Base-by-base conservation (phyloP, 176 grass and related monocot species). In the Thalia dealbata region DNA sequence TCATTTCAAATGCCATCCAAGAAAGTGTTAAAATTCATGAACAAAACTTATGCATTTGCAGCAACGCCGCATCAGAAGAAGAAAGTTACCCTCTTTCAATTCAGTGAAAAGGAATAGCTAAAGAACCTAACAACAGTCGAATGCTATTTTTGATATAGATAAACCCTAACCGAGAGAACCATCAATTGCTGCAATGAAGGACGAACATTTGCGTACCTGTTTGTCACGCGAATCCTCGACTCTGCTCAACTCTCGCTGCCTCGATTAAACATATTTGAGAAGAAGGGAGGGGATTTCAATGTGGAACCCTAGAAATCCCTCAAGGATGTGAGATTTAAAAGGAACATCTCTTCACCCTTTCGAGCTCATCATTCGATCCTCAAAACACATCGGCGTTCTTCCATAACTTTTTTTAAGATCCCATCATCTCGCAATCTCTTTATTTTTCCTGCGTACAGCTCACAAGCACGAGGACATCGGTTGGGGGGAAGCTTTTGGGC, bases 381-480 rank as follows among this genome's bases (percentile, higher is more conserved):
- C 28, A 64, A 54, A 16, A 52, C 28, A 27, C 44, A 42, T 72
- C 51, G 71, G 67, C 22, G 28, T 58, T 3, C n/a, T 60, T 60
- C 52, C 50, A 14, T 58, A 59, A 38, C 32, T 38, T 38, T 38
- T 38, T 38, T 38, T 1, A 38, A 38, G 32, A 38, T 38, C 32
- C 4, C 32, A 38, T 38, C 4, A 38, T 76, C 50, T 84, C 65
- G 38, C 11, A 19, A 22, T n/a, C 10, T 16, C 38, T 78, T 86
- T 79, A 77, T 84, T 84, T 84, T 72, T 51, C 60, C 64, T 59
- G 41, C 45, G 14, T 78, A 91, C 92, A 96, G 92, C 86, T 92
- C 71, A 84, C 76, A 75, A 27, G 15, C 6, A 82, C 86, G 84
- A 87, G 92, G 89, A 82, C 59, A 73, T 75, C 80, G 75, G 89